These are phyloP conservation scores for Tubosaeta brunneosetosa DNA, from an alignment of 768 basidiomycete genomes.

Conservation along the genomic window DNA sequence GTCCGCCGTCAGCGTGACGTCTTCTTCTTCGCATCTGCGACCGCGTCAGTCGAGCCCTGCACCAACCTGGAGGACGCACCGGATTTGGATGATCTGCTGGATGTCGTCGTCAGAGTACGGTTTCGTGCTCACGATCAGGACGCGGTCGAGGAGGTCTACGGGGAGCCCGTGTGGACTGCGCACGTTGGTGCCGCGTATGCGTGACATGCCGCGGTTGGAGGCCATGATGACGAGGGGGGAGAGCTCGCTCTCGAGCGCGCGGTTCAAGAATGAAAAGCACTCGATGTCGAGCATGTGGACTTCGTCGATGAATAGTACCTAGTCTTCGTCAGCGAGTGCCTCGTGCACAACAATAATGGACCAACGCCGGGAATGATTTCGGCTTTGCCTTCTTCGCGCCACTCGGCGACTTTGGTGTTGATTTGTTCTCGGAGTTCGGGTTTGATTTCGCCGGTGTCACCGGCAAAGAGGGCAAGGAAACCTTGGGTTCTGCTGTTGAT, in stretches of 20 bases:
- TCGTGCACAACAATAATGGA: constrained; percentile 9
- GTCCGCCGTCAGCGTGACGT: constrained; percentile 72
- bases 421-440: constrained; percentile 95
- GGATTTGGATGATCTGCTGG: constrained; percentile 86
- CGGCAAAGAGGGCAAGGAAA: constrained; percentile 90
- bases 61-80: constrained; percentile 39
- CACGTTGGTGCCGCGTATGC: constrained; percentile 94
- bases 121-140: constrained; percentile 92
- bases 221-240: constrained; percentile 98
- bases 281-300: constrained; percentile 99
- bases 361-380: constrained; percentile 93
- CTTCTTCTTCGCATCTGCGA: constrained; percentile 86
- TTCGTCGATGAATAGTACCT: constrained; percentile 99
- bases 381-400: constrained; percentile 98
- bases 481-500: constrained; percentile 99
- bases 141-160: constrained; percentile 89
- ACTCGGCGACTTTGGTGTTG: constrained; percentile 93
- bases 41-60: neutral
- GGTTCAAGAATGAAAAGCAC: constrained; percentile 97
- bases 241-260: constrained; percentile 89
- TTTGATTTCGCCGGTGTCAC: constrained; percentile 99
- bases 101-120: constrained; percentile 82
- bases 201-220: constrained; percentile 90
- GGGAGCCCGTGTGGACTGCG: constrained; percentile 93
- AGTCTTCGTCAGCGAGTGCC: neutral